Percentiles rank a stretch among this genome's conserved stretches.
Conservation (phyloP, 441 rosid species). For the Pelargonium myrrhifolium region DNA sequence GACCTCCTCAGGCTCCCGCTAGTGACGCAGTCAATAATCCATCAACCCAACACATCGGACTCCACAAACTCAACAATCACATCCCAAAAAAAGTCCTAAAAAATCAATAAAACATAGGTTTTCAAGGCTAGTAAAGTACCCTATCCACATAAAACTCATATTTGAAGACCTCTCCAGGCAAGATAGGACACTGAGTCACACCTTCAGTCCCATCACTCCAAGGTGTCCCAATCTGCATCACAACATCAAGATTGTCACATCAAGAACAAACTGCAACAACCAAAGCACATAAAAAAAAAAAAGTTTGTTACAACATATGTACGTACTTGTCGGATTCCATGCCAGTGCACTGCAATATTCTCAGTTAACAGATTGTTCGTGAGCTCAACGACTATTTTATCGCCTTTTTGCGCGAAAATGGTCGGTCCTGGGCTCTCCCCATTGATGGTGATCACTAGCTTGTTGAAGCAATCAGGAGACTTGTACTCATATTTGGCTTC, state of each 20-base stretch:
- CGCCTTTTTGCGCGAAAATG: conserved; percentile 21
- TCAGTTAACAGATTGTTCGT: conserved; percentile 22
- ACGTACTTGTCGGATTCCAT: conserved; percentile 27
- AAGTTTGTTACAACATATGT: too few relatives aligned
- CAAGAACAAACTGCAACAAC: too few relatives aligned
- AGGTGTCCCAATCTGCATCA: conserved; percentile 20
- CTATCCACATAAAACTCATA: conserved; percentile 25
- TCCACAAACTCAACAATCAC: too few relatives aligned
- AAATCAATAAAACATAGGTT: not conserved
- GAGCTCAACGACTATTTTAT: conserved; percentile 18
- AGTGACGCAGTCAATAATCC: too few relatives aligned
- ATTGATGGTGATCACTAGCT: conserved; percentile 25
- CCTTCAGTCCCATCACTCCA: conserved; percentile 32
- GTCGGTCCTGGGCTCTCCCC: conserved; percentile 22
- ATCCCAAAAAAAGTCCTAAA: too few relatives aligned
- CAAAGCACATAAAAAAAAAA: not conserved
- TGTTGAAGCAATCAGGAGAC: conserved; percentile 23
- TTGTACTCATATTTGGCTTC: conserved; percentile 23
- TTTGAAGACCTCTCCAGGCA: conserved; percentile 25
- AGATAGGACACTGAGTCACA: conserved; percentile 24
- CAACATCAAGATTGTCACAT: too few relatives aligned
- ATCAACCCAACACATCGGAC: too few relatives aligned
- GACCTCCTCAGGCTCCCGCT: too few relatives aligned
- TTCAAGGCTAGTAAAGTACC: not conserved
- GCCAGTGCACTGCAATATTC: conserved; percentile 30